Percentiles rank a stretch among this genome's conserved stretches.
Evolutionary conservation across 352 stramenopile genomes (phyloP).

Genomic region (Pythium myriotylum): DNA sequence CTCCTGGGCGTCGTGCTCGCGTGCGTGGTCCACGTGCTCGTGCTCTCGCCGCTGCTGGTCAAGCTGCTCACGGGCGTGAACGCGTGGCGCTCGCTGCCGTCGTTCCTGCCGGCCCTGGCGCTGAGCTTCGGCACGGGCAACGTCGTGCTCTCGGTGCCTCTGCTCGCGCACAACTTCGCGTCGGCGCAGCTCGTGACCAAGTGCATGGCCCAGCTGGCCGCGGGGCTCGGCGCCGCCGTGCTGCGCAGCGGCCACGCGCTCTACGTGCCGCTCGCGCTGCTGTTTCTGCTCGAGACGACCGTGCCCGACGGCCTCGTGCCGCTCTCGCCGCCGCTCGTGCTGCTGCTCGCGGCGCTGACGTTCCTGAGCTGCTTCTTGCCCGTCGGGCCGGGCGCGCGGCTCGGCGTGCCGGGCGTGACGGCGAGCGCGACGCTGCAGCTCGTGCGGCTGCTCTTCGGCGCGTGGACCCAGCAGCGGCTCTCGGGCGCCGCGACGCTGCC

Average conservation of each 20-base stretch:
- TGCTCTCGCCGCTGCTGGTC: slow-evolving; percentile 41
- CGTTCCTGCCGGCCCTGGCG: slow-evolving; percentile 40
- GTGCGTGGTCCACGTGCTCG: slow-evolving; percentile 32
- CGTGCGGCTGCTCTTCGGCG: slow-evolving; percentile 25
- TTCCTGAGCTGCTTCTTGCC: slow-evolving; percentile 50
- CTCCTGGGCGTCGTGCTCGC: slow-evolving; percentile 38
- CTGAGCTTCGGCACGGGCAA: slow-evolving; percentile 45
- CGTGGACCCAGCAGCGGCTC: slow-evolving; percentile 14
- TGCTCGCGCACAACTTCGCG: slow-evolving; percentile 43
- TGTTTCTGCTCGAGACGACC: slow-evolving; percentile 24
- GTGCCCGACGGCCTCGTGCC: slow-evolving; percentile 9
- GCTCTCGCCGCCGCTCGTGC: background rate
- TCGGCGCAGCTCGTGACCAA: slow-evolving; percentile 41
- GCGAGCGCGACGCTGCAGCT: slow-evolving; percentile 32
- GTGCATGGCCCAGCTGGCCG: slow-evolving; percentile 38
- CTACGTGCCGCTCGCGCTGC: slow-evolving; percentile 41
- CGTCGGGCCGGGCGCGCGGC: slow-evolving; percentile 4
- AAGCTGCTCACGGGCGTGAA: slow-evolving; percentile 32
- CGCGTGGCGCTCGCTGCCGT: slow-evolving; percentile 19
- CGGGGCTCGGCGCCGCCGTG: slow-evolving; percentile 29
- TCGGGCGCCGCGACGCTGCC: slow-evolving; percentile 33
- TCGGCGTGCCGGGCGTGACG: slow-evolving; percentile 23
- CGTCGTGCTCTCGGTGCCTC: slow-evolving; percentile 36
- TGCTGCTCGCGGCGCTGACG: slow-evolving; percentile 16
- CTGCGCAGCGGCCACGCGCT: slow-evolving; percentile 41